phyloP scores from a whole-genome alignment of 2,329 filamentous ascomycete genomes.

The Stemphylium vesicarium region DNA sequence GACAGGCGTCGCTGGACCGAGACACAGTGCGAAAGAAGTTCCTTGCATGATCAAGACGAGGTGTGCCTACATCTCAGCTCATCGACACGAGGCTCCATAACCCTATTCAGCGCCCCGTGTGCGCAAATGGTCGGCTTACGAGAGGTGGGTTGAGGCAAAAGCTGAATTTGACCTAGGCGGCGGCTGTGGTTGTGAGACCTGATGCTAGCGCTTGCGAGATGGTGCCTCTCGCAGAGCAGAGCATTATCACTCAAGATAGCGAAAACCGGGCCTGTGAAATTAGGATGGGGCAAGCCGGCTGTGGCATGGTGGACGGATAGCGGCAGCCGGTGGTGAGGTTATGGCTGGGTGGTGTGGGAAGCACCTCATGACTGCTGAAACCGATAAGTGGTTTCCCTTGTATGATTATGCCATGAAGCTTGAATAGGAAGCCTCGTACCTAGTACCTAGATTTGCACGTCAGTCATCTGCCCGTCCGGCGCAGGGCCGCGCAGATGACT shows the following conservation, averaged over 20 bases:
- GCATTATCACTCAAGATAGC: conserved; percentile 25
- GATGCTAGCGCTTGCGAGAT: conserved; percentile 23
- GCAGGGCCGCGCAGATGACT: conserved; percentile 45
- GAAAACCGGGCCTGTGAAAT: conserved; percentile 12
- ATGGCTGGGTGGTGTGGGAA: not conserved
- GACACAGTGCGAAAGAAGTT: conserved; percentile 4
- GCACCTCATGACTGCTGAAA: conserved; percentile 41
- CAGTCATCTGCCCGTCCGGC: conserved; percentile 43
- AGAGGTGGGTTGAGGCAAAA: conserved; percentile 21
- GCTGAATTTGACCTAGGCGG: not conserved
- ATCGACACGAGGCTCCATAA: conserved; percentile 10
- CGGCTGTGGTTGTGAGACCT: conserved; percentile 31
- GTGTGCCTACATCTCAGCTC: conserved; percentile 17
- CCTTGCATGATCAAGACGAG: conserved; percentile 16
- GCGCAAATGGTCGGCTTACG: conserved; percentile 28
- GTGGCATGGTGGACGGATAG: not conserved
- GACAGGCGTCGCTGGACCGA: conserved; percentile 6
- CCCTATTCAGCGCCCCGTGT: conserved; percentile 20
- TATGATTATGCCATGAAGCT: conserved; percentile 23
- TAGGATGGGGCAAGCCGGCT: conserved; percentile 1
- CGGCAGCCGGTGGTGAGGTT: conserved; percentile 8
- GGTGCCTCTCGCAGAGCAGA: conserved; percentile 21
- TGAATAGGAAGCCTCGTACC: conserved; percentile 36
- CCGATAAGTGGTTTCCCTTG: conserved; percentile 26
- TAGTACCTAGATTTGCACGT: conserved; percentile 41